A percentile compares a stretch with the other conserved stretches of the same genome.
These are phyloP conservation scores for Boletus coccyginus DNA, from an alignment of 768 basidiomycete genomes.

Conservation along the genomic window DNA sequence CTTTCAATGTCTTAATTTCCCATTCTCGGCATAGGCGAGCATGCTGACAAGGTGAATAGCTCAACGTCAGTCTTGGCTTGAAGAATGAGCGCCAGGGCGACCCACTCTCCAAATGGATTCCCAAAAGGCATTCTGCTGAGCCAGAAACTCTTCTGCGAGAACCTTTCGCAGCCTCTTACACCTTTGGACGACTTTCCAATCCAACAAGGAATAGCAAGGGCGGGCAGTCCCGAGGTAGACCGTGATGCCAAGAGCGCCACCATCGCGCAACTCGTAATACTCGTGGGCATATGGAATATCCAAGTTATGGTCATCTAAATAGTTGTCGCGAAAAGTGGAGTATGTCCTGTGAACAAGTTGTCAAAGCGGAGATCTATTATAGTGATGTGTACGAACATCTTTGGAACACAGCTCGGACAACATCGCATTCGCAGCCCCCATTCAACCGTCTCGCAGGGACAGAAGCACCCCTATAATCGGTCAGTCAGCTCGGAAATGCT, in stretches of 20 bases:
- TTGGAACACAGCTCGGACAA: conserved; percentile 2
- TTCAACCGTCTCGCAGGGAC: conserved; percentile 10
- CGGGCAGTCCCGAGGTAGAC: not conserved
- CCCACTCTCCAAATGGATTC: not conserved
- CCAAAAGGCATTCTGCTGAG: not conserved
- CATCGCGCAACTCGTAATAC: not conserved
- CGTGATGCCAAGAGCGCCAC: accelerated
- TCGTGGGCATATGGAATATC: not conserved
- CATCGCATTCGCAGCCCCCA: conserved; percentile 15
- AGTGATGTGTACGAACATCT: conserved; percentile 4
- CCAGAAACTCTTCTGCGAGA: not conserved
- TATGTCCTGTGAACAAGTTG: conserved; percentile 2
- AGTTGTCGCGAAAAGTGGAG: too few relatives aligned
- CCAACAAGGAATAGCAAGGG: not conserved
- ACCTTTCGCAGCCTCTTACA: not conserved
- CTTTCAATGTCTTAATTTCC: not conserved
- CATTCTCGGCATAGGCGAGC: not conserved
- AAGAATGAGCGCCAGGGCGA: not conserved
- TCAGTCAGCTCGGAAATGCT: not conserved
- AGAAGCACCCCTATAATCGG: conserved; percentile 8
- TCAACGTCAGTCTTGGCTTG: not conserved
- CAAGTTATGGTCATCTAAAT: not conserved
- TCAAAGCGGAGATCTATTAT: not conserved
- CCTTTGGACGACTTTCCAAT: not conserved
- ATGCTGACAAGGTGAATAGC: conserved; percentile 1